phyloP scores from a whole-genome alignment of 1,284 basidiomycete genomes.

The Taiwanofungus camphoratus region DNA sequence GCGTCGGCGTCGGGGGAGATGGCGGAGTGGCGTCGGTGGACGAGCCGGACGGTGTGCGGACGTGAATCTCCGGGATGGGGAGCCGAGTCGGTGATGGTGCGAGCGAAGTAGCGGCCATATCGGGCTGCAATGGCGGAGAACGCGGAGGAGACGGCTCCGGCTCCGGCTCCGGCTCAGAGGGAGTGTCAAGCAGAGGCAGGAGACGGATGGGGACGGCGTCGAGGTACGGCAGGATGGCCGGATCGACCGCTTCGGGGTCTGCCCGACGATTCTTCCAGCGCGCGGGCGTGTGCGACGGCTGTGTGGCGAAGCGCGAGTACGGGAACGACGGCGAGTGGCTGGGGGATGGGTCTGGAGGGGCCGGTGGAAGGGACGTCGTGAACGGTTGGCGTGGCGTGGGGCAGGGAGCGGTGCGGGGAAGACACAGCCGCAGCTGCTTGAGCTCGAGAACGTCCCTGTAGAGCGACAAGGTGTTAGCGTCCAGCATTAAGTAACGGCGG shows the following conservation, averaged over 20 bases:
- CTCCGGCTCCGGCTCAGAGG: slow-evolving; percentile 5
- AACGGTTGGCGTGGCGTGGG: slow-evolving; percentile 22
- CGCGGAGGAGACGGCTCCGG: slow-evolving; percentile 8
- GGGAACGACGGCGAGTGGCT: slow-evolving; percentile 19
- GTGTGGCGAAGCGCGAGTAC: slow-evolving; percentile 23
- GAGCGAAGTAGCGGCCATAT: not conserved
- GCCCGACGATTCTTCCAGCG: slow-evolving; percentile 27
- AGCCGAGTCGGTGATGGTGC: slow-evolving; percentile 10
- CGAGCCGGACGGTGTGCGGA: slow-evolving; percentile 1
- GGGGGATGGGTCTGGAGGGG: slow-evolving; percentile 21
- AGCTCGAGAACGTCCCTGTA: slow-evolving; percentile 34
- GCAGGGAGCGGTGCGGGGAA: slow-evolving; percentile 27
- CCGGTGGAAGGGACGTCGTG: slow-evolving; percentile 20
- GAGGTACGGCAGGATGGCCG: slow-evolving; percentile 28
- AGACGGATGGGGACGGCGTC: slow-evolving; percentile 30
- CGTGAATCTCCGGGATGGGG: slow-evolving; percentile 2
- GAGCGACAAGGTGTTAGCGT: not conserved
- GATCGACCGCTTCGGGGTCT: slow-evolving; percentile 19
- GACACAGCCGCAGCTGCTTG: slow-evolving; percentile 31
- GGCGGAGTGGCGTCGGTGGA: slow-evolving; percentile 2
- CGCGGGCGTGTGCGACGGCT: slow-evolving; percentile 23
- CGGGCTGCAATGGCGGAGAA: slow-evolving; percentile 12
- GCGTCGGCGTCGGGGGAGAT: slow-evolving; percentile 4
- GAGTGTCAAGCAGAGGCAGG: slow-evolving; percentile 24
- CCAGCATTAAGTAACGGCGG: not conserved